Evolutionary conservation across 208 protist genomes (phyloP).

Genomic region (Wallacemonas collosoma): DNA sequence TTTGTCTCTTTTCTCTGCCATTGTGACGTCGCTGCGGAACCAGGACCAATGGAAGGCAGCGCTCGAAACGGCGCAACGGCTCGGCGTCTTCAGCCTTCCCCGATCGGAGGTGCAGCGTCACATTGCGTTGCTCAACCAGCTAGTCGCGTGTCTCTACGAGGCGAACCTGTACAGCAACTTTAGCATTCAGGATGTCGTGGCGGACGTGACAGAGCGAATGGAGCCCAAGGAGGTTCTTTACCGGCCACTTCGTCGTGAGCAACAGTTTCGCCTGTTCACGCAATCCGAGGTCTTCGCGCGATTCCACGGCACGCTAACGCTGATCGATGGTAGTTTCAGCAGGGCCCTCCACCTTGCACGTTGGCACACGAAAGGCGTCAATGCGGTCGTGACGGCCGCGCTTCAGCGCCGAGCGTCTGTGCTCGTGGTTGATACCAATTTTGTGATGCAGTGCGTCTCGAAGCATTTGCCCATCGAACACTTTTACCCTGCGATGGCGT

Average conservation of each 20-base stretch:
- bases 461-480: constrained; percentile 75
- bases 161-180: constrained; percentile 55
- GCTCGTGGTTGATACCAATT: constrained; percentile 86
- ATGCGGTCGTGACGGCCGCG: constrained; percentile 36
- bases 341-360: constrained; percentile 47
- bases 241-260: constrained; percentile 11
- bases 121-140: constrained; percentile 34
- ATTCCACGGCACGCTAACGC: constrained; percentile 41
- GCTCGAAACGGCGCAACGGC: constrained; percentile 44
- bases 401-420: constrained; percentile 34
- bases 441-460: constrained; percentile 73
- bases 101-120: constrained; percentile 31
- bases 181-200: constrained; percentile 56
- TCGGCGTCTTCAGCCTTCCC: constrained; percentile 60
- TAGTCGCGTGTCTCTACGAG: constrained; percentile 74
- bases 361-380: constrained; percentile 52
- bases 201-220: constrained; percentile 54
- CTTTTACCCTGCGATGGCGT: constrained; percentile 61
- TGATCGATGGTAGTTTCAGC: constrained; percentile 48
- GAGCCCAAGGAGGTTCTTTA: constrained; percentile 31
- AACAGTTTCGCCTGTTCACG: constrained; percentile 57
- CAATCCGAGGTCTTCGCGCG: constrained; percentile 52
- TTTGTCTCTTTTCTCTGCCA: constrained; percentile 47
- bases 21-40: constrained; percentile 54
- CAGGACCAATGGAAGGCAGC: constrained; percentile 51